Evolutionary conservation across 208 protist species (phyloP).

Genomic region (Acanthamoeba triangularis): DNA sequence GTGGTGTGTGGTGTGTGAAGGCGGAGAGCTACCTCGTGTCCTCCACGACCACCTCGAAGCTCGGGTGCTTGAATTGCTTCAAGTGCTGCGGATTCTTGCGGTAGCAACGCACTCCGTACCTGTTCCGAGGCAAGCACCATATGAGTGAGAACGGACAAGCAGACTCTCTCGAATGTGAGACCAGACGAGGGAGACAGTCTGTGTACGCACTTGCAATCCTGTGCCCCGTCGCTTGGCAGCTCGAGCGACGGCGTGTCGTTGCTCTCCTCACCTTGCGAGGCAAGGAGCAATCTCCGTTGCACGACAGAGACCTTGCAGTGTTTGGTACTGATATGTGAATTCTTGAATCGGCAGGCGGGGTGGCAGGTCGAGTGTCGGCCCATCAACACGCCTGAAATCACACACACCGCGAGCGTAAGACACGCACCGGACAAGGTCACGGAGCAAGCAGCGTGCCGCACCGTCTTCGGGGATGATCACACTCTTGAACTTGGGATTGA

Average conservation of each 20-base stretch:
- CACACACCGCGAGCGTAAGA: background rate
- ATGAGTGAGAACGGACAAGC: background rate
- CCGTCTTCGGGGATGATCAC: constrained; percentile 8
- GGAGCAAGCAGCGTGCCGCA: background rate
- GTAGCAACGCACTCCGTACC: constrained; percentile 21
- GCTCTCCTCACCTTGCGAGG: background rate
- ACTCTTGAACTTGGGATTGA: constrained; percentile 19
- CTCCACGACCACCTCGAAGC: background rate
- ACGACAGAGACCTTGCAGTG: background rate
- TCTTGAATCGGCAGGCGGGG: background rate
- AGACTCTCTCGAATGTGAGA: too few relatives aligned
- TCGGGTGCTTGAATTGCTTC: background rate
- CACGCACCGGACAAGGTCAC: too few relatives aligned
- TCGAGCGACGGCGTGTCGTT: background rate
- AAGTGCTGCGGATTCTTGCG: constrained; percentile 40
- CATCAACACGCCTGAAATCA: constrained; percentile 21
- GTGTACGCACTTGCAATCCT: background rate
- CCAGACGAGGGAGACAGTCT: background rate
- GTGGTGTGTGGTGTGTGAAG: background rate
- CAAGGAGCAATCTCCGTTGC: background rate
- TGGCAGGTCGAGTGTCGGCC: constrained; percentile 1
- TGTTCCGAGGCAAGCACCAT: background rate
- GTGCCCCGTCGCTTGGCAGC: background rate
- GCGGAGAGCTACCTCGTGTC: constrained; percentile 14
- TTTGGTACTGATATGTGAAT: background rate